Evolutionary conservation across 805 yeast genomes (phyloP).

Genomic region (Candida maltosa): DNA sequence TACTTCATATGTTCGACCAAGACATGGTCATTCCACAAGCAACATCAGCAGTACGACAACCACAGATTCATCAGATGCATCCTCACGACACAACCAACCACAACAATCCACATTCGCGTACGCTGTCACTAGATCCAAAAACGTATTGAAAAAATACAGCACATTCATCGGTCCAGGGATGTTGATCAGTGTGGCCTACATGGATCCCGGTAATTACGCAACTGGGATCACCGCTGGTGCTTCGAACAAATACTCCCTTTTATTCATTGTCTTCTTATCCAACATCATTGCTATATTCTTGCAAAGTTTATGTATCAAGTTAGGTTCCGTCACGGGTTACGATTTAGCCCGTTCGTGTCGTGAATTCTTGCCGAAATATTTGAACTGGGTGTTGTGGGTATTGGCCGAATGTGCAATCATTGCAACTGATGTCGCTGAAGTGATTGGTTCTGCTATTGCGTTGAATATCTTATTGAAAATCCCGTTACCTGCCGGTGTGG

Average conservation of each 20-base stretch:
- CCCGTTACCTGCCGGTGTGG: constrained; percentile 50
- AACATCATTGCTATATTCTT: constrained; percentile 45
- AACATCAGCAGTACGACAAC: no score
- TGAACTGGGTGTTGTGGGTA: constrained; percentile 36
- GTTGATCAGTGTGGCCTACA: constrained; percentile 47
- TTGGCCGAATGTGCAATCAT: constrained; percentile 48
- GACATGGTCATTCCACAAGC: no score
- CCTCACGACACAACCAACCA: not conserved
- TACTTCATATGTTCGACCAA: no score
- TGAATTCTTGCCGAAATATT: constrained; percentile 35
- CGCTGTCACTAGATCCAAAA: constrained; percentile 3
- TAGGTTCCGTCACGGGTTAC: constrained; percentile 49
- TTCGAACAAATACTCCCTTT: constrained; percentile 36
- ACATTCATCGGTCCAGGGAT: constrained; percentile 46
- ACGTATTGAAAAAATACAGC: constrained; percentile 27
- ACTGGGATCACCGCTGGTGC: constrained; percentile 50
- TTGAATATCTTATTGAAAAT: constrained; percentile 41
- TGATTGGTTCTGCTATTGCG: constrained; percentile 51
- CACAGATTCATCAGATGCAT: no score
- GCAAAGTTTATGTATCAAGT: constrained; percentile 41
- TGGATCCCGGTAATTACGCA: constrained; percentile 54
- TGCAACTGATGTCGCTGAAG: constrained; percentile 54
- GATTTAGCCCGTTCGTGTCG: constrained; percentile 46
- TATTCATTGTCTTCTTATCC: constrained; percentile 41
- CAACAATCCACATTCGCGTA: constrained; percentile 1